A percentile compares a stretch with the other conserved stretches of the same genome.
These are phyloP conservation scores for Aspergillus asperescens DNA, from an alignment of 495 filamentous ascomycete genomes.

Conservation along the genomic window DNA sequence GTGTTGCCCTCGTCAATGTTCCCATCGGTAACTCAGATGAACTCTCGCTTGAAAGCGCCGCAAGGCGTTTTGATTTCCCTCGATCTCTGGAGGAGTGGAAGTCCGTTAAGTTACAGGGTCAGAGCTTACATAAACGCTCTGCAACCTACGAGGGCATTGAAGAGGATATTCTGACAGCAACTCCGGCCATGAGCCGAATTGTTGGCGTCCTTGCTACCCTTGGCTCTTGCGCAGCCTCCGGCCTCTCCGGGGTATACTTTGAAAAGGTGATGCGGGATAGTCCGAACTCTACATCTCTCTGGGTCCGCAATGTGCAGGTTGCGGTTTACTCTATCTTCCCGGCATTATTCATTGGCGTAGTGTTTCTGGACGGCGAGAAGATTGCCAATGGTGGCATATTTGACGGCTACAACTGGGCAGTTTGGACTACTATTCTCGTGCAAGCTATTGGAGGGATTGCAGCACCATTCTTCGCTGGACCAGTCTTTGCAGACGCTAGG, in stretches of 20 bases:
- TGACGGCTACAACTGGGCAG: constrained; percentile 84
- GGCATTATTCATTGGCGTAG: constrained; percentile 76
- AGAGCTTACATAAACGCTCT: constrained; percentile 62
- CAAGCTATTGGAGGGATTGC: constrained; percentile 82
- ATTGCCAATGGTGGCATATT: constrained; percentile 85
- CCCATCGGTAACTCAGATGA: constrained; percentile 50
- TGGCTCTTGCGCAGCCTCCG: constrained; percentile 70
- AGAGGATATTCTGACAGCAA: constrained; percentile 62
- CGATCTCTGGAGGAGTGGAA: constrained; percentile 60
- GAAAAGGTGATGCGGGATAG: constrained; percentile 92
- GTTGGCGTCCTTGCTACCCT: constrained; percentile 76
- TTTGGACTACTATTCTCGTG: constrained; percentile 77
- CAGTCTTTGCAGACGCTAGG: constrained; percentile 63
- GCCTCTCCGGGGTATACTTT: constrained; percentile 84
- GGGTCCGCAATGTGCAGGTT: constrained; percentile 91
- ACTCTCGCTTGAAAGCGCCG: constrained; percentile 48
- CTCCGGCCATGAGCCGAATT: constrained; percentile 64
- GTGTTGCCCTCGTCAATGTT: constrained; percentile 83
- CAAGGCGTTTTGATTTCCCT: constrained; percentile 57
- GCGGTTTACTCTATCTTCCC: constrained; percentile 88
- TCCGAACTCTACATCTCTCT: constrained; percentile 62
- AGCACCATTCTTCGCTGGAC: constrained; percentile 77
- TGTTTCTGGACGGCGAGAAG: constrained; percentile 78
- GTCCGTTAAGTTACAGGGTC: constrained; percentile 36
- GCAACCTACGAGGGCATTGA: constrained; percentile 92